phyloP scores from a whole-genome alignment of 805 yeast genomes.

The Wickerhamomyces alni region DNA sequence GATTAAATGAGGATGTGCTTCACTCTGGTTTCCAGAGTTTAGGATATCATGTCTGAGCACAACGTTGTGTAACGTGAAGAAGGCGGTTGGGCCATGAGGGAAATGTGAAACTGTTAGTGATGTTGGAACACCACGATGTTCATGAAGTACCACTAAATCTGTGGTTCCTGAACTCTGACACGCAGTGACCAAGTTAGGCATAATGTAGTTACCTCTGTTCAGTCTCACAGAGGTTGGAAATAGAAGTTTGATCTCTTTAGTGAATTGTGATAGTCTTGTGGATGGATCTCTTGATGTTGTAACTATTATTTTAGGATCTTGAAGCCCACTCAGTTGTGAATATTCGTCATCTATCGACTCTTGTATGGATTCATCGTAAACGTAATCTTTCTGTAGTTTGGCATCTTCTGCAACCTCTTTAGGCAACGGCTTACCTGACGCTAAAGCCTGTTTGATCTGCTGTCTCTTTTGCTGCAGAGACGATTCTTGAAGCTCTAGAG shows the following conservation, averaged over 20 bases:
- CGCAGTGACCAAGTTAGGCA: conserved; percentile 78
- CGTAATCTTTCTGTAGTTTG: conserved; percentile 70
- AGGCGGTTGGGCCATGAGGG: conserved; percentile 97
- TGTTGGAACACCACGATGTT: conserved; percentile 97
- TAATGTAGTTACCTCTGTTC: conserved; percentile 88
- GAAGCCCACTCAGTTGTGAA: conserved; percentile 76
- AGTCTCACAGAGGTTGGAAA: conserved; percentile 86
- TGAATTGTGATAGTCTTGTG: conserved; percentile 78
- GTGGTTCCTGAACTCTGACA: conserved; percentile 78
- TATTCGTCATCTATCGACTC: conserved; percentile 86
- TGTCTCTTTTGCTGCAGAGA: conserved; percentile 80
- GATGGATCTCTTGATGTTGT: conserved; percentile 94
- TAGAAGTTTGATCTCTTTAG: conserved; percentile 84
- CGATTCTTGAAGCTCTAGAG: conserved; percentile 87
- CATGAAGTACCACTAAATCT: conserved; percentile 83
- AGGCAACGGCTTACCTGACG: conserved; percentile 84
- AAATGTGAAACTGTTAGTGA: conserved; percentile 88
- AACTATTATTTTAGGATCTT: conserved; percentile 85
- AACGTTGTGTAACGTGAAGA: conserved; percentile 91
- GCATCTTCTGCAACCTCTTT: conserved; percentile 88
- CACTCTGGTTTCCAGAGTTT: conserved; percentile 81
- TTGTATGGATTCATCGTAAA: conserved; percentile 75
- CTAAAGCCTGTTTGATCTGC: conserved; percentile 79
- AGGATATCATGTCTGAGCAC: conserved; percentile 88
- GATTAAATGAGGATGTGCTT: conserved; percentile 88